A percentile compares a stretch with the other conserved stretches of the same genome.
phyloP scores from a whole-genome alignment of 2,329 filamentous ascomycete species.

The Davidsoniella australis region DNA sequence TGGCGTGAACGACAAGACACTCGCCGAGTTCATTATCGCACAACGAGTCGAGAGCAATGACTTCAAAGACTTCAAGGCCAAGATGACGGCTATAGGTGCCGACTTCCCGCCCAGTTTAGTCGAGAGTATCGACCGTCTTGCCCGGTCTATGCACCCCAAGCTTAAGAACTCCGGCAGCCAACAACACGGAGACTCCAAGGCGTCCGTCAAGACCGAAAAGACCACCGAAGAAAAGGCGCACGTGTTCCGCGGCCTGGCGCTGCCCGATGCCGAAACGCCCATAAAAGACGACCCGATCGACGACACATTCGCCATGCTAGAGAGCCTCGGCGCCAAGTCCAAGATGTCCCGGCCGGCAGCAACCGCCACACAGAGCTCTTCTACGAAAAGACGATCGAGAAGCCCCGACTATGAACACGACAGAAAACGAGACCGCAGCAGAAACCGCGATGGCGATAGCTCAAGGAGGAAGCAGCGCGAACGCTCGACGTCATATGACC shows the following conservation, averaged over 20 bases:
- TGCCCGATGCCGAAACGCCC: constrained; percentile 49
- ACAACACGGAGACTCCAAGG: not conserved
- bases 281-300: constrained; percentile 50
- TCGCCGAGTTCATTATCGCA: constrained; percentile 91
- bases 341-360: constrained; percentile 32
- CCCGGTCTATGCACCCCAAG: constrained; percentile 79
- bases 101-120: constrained; percentile 74
- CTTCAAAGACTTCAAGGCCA: constrained; percentile 56
- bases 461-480: constrained; percentile 33
- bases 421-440: constrained; percentile 20
- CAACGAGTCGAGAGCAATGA: constrained; percentile 62
- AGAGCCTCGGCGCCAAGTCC: constrained; percentile 37
- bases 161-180: constrained; percentile 40
- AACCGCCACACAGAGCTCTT: not conserved
- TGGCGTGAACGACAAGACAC: constrained; percentile 79
- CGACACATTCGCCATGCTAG: constrained; percentile 83
- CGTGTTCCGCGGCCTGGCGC: constrained; percentile 76
- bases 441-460: constrained; percentile 26
- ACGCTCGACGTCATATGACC: constrained; percentile 26
- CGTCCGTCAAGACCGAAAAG: constrained; percentile 5
- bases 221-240: constrained; percentile 53
- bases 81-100: constrained; percentile 58
- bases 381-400: constrained; percentile 32
- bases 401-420: constrained; percentile 25
- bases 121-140: constrained; percentile 78